Conservation (phyloP, 176 grass and related monocot genomes). For the Phragmites australis region DNA sequence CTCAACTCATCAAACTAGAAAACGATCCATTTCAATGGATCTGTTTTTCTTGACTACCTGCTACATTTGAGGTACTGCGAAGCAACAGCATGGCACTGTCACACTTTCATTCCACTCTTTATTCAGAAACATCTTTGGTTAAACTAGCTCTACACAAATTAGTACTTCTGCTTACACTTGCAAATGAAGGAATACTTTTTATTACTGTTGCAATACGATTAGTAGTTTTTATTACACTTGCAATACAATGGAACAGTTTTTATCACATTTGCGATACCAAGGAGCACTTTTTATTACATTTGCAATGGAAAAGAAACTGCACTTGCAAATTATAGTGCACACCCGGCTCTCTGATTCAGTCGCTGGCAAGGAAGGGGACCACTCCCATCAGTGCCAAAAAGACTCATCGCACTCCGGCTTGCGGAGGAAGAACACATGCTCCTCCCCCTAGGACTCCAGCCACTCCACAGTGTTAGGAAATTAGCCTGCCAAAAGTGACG, state of each 20-base stretch:
- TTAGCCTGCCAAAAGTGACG: no score
- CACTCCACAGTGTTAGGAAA: constrained; percentile 39
- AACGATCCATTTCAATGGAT: neutral
- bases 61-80: neutral
- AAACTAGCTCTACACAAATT: neutral
- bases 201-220: no score
- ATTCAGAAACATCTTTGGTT: neutral
- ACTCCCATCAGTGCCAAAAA: constrained; percentile 45
- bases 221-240: neutral
- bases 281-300: neutral
- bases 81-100: neutral
- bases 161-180: neutral
- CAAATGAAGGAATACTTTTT: neutral
- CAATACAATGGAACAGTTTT: neutral
- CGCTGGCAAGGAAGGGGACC: constrained; percentile 27
- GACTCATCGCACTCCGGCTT: constrained; percentile 46
- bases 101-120: neutral
- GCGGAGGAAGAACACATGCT: constrained; percentile 54
- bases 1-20: neutral
- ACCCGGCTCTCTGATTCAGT: neutral
- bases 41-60: neutral
- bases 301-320: neutral
- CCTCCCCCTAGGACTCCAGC: constrained; percentile 52
- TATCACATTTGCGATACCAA: neutral
- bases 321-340: neutral